Conservation (phyloP, 495 filamentous ascomycete genomes). For the Glutinoglossum americanum region DNA sequence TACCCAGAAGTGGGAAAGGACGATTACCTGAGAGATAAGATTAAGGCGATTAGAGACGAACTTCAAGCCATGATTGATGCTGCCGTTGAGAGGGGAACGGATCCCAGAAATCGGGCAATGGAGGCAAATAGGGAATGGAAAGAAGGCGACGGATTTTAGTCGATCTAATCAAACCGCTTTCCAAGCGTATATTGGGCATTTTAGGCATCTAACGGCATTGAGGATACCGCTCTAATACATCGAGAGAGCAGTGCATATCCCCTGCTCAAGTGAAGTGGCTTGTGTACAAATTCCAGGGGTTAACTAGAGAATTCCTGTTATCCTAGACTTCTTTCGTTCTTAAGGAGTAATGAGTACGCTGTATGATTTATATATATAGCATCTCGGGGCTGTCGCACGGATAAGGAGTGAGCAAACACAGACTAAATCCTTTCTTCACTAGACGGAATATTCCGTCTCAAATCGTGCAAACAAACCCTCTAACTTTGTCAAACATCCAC, state of each 20-base stretch:
- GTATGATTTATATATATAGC: too few relatives aligned
- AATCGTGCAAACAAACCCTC: neutral
- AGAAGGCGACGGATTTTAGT: constrained; percentile 29
- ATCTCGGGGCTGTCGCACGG: too few relatives aligned
- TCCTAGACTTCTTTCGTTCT: too few relatives aligned
- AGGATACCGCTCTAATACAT: neutral
- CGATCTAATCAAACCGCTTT: neutral
- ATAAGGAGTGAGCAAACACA: too few relatives aligned
- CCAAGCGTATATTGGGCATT: neutral
- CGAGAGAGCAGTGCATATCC: too few relatives aligned
- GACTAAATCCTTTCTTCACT: too few relatives aligned
- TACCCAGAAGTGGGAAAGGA: constrained; percentile 20
- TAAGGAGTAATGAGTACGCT: too few relatives aligned
- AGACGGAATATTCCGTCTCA: neutral
- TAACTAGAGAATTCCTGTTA: too few relatives aligned
- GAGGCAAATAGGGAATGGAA: constrained; percentile 31
- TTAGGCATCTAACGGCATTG: neutral
- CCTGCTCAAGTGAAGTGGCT: too few relatives aligned
- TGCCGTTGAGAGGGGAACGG: constrained; percentile 28
- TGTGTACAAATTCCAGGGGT: too few relatives aligned
- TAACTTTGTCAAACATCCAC: neutral
- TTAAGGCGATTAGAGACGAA: constrained; percentile 16
- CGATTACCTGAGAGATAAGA: constrained; percentile 8
- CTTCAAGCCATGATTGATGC: constrained; percentile 17
- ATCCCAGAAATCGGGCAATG: constrained; percentile 27